Conservation (phyloP, 1,284 basidiomycete genomes). For the Moesziomyces antarcticus region DNA sequence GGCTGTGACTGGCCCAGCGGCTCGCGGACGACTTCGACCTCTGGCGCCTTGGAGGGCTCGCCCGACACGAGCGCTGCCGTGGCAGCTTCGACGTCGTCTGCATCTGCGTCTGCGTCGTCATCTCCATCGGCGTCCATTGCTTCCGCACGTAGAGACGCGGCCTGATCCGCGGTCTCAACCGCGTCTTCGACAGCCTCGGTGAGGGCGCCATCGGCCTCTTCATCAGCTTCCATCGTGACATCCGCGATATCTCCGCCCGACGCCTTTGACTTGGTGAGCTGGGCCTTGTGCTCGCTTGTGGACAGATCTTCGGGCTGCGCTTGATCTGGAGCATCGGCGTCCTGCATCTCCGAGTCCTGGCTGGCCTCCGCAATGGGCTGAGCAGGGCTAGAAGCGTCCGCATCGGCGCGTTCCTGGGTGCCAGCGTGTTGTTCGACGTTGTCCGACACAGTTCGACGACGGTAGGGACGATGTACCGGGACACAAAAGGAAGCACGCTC, state of each 20-base stretch:
- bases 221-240: conserved; percentile 45
- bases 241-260: conserved; percentile 8
- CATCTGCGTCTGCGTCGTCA: conserved; percentile 50
- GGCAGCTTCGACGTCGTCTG: conserved; percentile 49
- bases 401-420: conserved; percentile 8
- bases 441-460: conserved; percentile 26
- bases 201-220: conserved; percentile 53
- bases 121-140: conserved; percentile 52
- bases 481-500: conserved; percentile 77
- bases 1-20: conserved; percentile 23
- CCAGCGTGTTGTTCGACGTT: conserved; percentile 29
- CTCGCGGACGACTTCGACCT: conserved; percentile 48
- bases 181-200: conserved; percentile 57
- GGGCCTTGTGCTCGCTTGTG: conserved; percentile 2
- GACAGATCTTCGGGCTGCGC: background rate
- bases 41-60: conserved; percentile 37
- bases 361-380: background rate
- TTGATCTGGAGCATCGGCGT: background rate
- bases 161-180: conserved; percentile 48
- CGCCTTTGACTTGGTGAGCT: background rate
- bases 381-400: background rate
- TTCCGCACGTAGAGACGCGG: conserved; percentile 42
- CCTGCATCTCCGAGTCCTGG: conserved; percentile 30
- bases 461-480: conserved; percentile 35
- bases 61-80: conserved; percentile 42